Evolutionary conservation across 2,329 filamentous ascomycete genomes (phyloP).

Genomic region (Aspergillus pseudoterreus): DNA sequence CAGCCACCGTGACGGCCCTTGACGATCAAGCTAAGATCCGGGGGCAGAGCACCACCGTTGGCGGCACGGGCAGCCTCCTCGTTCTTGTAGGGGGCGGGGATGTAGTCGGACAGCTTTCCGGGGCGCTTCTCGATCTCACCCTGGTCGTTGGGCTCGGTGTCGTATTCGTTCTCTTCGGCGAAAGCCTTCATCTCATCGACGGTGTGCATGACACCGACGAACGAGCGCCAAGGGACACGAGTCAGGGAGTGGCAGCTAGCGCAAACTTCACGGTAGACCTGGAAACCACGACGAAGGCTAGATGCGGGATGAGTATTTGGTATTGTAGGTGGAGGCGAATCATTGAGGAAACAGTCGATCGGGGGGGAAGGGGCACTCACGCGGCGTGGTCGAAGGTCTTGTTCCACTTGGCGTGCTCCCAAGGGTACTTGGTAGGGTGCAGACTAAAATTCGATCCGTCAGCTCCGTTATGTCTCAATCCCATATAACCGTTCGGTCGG

Average conservation of each 20-base stretch:
- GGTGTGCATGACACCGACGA: slow-evolving; percentile 89
- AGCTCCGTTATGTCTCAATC: slow-evolving; percentile 18
- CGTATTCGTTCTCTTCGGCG: slow-evolving; percentile 98
- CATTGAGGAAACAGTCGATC: not conserved
- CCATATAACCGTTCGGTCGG: slow-evolving; percentile 23
- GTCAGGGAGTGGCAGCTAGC: slow-evolving; percentile 93
- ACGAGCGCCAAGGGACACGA: slow-evolving; percentile 86
- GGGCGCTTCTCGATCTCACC: slow-evolving; percentile 98
- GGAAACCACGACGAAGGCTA: slow-evolving; percentile 97
- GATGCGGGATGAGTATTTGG: slow-evolving; percentile 17
- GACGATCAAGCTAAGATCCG: slow-evolving; percentile 95
- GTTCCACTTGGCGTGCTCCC: slow-evolving; percentile 86
- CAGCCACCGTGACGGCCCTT: slow-evolving; percentile 97
- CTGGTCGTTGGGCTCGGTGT: slow-evolving; percentile 95
- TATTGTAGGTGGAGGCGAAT: not conserved
- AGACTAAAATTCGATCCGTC: slow-evolving; percentile 58
- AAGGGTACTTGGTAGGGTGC: slow-evolving; percentile 87
- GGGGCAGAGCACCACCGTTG: slow-evolving; percentile 96
- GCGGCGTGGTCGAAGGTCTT: slow-evolving; percentile 97
- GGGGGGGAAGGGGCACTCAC: slow-evolving; percentile 57
- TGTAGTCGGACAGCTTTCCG: slow-evolving; percentile 97
- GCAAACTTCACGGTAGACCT: slow-evolving; percentile 98
- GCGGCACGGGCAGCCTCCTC: slow-evolving; percentile 96
- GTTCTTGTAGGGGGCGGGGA: slow-evolving; percentile 95
- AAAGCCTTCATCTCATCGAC: slow-evolving; percentile 97